Evolutionary conservation across 345 rosid species (phyloP).

Genomic region (Populus simonii): DNA sequence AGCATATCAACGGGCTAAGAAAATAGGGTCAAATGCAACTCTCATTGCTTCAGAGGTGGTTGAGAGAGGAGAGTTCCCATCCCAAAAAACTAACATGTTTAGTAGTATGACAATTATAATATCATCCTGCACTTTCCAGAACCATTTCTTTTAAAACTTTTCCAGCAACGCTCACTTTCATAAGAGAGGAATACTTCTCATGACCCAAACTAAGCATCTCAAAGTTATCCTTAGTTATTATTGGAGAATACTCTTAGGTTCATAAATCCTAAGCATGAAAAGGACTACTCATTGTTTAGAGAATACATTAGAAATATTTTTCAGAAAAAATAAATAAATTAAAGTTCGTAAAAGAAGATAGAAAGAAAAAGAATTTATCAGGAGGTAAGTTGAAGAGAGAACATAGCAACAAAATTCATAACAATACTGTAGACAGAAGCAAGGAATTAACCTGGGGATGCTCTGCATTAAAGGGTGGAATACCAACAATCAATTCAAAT

Average conservation of each 20-base stretch:
- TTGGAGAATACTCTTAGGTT: neutral
- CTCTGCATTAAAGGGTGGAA: conserved; percentile 99
- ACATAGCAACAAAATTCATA: conserved; percentile 3
- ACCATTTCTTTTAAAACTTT: neutral
- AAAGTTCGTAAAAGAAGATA: neutral
- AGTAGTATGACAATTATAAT: neutral
- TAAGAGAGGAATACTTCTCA: neutral
- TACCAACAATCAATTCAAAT: conserved; percentile 91
- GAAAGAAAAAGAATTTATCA: neutral
- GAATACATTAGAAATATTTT: neutral
- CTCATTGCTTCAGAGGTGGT: too few relatives aligned
- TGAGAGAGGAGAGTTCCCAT: too few relatives aligned
- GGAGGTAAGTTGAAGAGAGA: conserved; percentile 5
- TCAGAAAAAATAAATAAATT: neutral
- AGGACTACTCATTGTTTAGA: neutral
- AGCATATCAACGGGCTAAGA: neutral
- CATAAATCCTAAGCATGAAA: neutral
- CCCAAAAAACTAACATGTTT: neutral
- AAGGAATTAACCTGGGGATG: conserved; percentile 62
- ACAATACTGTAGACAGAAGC: conserved; percentile 6
- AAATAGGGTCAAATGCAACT: neutral
- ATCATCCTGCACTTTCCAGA: neutral
- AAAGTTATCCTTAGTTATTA: neutral
- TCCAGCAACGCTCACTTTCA: neutral
- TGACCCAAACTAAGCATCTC: neutral